Percentiles rank a stretch among this genome's conserved stretches.
phyloP scores from a whole-genome alignment of 2,329 filamentous ascomycete genomes.

The Nigrospora osmanthi region DNA sequence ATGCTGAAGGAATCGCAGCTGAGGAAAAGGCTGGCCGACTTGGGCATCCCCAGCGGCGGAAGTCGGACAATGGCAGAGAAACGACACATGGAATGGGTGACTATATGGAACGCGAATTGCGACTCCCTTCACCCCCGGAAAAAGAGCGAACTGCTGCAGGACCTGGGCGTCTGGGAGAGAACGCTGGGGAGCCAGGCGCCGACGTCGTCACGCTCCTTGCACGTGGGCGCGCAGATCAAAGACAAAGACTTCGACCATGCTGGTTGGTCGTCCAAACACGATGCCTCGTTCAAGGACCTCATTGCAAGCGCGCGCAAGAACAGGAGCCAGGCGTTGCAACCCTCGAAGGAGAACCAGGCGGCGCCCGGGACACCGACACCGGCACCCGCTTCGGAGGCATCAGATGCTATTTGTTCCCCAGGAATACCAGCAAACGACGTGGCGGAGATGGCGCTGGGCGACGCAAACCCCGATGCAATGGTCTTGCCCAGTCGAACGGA shows the following conservation, averaged over 20 bases:
- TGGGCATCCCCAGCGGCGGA: constrained; percentile 69
- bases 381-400: no score
- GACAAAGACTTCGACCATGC: constrained; percentile 82
- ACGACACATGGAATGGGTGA: constrained; percentile 88
- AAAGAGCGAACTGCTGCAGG: constrained; percentile 64
- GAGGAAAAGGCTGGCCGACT: constrained; percentile 71
- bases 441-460: no score
- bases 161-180: constrained; percentile 80
- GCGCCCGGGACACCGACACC: no score
- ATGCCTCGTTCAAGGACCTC: constrained; percentile 67
- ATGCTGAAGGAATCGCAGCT: constrained; percentile 74
- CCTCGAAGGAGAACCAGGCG: no score
- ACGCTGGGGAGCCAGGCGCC: constrained; percentile 61
- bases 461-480: no score
- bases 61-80: constrained; percentile 62
- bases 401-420: no score
- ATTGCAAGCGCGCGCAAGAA: constrained; percentile 58
- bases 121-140: constrained; percentile 69
- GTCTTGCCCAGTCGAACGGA: no score
- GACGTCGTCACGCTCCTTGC: constrained; percentile 25
- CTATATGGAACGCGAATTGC: constrained; percentile 94
- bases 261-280: constrained; percentile 68
- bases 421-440: no score
- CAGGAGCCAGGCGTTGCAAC: no score
- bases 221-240: constrained; percentile 51